Base-by-base conservation (phyloP, 192 early-diverging fungal genomes). In the Mortierella antarctica region DNA sequence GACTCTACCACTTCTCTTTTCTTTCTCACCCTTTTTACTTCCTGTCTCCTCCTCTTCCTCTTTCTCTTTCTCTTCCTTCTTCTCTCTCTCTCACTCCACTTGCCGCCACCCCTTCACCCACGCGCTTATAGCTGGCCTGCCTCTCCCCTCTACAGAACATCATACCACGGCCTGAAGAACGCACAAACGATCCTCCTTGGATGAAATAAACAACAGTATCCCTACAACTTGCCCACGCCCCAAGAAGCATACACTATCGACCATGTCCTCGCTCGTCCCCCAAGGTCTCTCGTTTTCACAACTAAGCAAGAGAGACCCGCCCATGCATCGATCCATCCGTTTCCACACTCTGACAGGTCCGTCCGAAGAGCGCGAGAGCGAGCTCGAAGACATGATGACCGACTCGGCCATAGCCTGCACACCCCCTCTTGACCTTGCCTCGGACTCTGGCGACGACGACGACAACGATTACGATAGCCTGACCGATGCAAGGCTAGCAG, bases 391-490 rank as follows among this genome's bases (percentile, higher is more conserved):
- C 41, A 68, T 62, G 51, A 68, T 76, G 60, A 49, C 67, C 15
- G 48, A 68, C 7, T 76, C 74, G 18, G 39, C 45, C 20, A 14
- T 48, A 9, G 61, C 60, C 5, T 17, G 53, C 48, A 69, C 62
- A 9, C 61, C 74, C 13, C 53, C 53, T 20, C 61, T 75, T 6
- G 73, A 76, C 18, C 39, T 49, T 46, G 51, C 50, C 21, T 69
- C 60, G 0, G 71, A 73, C 56, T 73, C 71, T 9, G 62, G 47
- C 17, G 56, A 64, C 15, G 70, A 71, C 14, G 31, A 66, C 39
- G 42, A 31, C 31, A 3, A 31, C 31, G 31, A 31, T 31, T 31
- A 31, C 31, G 31, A 31, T 31, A 31, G 31, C 31, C 31, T 31
- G 31, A 31, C 31, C 1, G 31, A 31, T 31, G 31, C 31, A 31